Evolutionary conservation across 441 rosid species (phyloP), one percentile per base, ranked within the genome.

Genomic region (Omphalea diandra): DNA sequence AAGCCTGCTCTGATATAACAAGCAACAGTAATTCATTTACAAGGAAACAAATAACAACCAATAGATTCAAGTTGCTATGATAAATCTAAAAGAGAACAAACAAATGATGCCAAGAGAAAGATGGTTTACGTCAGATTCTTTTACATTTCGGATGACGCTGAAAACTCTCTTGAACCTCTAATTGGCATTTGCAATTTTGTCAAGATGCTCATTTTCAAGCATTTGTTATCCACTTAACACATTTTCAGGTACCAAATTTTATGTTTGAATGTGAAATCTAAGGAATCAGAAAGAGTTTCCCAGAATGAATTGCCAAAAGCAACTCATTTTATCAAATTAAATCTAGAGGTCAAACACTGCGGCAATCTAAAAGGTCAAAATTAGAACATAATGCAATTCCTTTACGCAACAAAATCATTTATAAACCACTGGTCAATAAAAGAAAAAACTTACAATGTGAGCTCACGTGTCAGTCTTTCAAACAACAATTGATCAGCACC

Each of bases 381-480:
- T 18, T 47, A 53, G 47, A 65, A 54, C 27, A 57, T 32, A 64
- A 58, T 18, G 20, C 36, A 32, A 43, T 49, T 20, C 50, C 6
- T 65, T 69, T 44, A 29, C 50, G 41, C 53, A 62, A 56, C 54
- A 69, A 61, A 26, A 41, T 53, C 38, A 8, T 8, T 10, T 18
- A 36, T 50, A 24, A 35, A 70, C 61, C n/a, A 17, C 24, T 4
- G n/a, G 55, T 14, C 41, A 44, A 38, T 17, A 36, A 56, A 70
- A n/a, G 2, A 62, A 10, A 46, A 44, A 75, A 82, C 98, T 87
- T 82, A 93, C 98, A 93, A 35, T 7, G 86, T 83, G 60, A 93
- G 75, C 80, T 93, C 98, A 69, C 96, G 97, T 2, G 98, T 90
- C 69, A 82, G 60, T 50, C 97, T 94, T 73, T 89, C 86, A 12